Evolutionary conservation across 257 asterid genomes (phyloP), one percentile per base, ranked within the genome.

Genomic region (Euphrasia confusa): DNA sequence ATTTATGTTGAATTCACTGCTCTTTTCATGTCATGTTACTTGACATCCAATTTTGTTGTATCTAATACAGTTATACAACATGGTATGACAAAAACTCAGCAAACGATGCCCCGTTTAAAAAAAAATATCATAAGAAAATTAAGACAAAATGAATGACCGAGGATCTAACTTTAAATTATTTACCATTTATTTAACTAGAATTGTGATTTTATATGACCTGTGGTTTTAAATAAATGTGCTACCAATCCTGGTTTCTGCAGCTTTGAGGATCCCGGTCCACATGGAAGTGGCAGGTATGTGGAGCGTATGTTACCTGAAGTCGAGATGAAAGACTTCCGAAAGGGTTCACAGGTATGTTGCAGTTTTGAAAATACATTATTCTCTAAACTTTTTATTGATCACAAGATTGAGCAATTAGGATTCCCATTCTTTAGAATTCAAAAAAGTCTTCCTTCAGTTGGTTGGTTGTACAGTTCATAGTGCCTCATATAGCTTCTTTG

Each of bases 181-280:
- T 47, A 42, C 44, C 39, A 33, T 40, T 50, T 58, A 27, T 35
- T 61, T 58, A 52, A 64, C 45, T 63, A 52, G 45, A 54, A 63
- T 64, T 64, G 56, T 15, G 28, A 21, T 45, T 48, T 54, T 35
- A 30, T 58, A 21, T 12, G 11, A 18, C 35, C 13, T 58, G 59
- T 55, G 45, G 40, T 54, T 68, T n/a, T 50, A 18, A 35, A 11
- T 24, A 72, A 49, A 39, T 42, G 32, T 63, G 48, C 32, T 49
- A 54, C 0, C 14, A 4, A 6, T 24, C 63, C 57, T 68, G 68
- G 65, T 65, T 61, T 69, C 72, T 62, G 63, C 88, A 88, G 96
- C 79, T 88, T 86, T 74, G 95, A 80, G 77, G 96, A 88, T 78
- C 96, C 96, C 73, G 96, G 96, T 54, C 95, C 95, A 8, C 96